phyloP scores from a whole-genome alignment of 2,329 filamentous ascomycete genomes.

The Leptographium galeiforme region DNA sequence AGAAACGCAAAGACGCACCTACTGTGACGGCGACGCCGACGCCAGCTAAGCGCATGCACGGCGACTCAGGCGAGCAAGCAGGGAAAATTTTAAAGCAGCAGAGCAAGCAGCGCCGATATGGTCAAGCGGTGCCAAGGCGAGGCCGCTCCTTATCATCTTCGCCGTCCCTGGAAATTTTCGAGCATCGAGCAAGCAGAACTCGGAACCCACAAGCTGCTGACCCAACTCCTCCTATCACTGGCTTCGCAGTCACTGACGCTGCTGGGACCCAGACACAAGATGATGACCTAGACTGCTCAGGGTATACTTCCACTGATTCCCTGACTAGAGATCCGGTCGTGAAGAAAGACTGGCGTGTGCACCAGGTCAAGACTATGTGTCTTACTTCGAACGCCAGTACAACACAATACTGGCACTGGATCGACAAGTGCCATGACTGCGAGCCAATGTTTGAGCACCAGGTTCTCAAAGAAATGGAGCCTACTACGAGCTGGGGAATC shows the following conservation, averaged over 20 bases:
- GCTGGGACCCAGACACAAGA: constrained; percentile 2
- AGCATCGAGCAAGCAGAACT: background rate
- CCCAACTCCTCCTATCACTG: background rate
- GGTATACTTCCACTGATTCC: constrained; percentile 40
- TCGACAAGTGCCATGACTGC: constrained; percentile 16
- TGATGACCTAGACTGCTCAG: constrained; percentile 28
- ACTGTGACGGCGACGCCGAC: constrained; percentile 1
- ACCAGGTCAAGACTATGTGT: constrained; percentile 35
- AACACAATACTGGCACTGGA: constrained; percentile 44
- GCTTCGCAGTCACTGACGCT: background rate
- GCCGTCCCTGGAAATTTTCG: background rate
- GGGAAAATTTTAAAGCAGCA: background rate
- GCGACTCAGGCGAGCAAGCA: background rate
- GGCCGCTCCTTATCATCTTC: background rate
- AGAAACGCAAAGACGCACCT: constrained; percentile 6
- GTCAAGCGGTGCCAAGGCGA: background rate
- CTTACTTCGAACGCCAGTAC: constrained; percentile 32
- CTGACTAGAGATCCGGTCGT: constrained; percentile 30
- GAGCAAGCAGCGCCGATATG: background rate
- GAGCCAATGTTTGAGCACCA: constrained; percentile 37
- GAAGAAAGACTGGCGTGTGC: constrained; percentile 35
- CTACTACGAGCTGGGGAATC: constrained; percentile 30
- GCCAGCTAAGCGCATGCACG: background rate
- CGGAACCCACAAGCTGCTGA: background rate
- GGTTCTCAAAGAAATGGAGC: constrained; percentile 31